Evolutionary conservation across 306 rosid genomes (phyloP), one percentile per base, ranked within the genome.

Genomic region (Cucumis hystrix): DNA sequence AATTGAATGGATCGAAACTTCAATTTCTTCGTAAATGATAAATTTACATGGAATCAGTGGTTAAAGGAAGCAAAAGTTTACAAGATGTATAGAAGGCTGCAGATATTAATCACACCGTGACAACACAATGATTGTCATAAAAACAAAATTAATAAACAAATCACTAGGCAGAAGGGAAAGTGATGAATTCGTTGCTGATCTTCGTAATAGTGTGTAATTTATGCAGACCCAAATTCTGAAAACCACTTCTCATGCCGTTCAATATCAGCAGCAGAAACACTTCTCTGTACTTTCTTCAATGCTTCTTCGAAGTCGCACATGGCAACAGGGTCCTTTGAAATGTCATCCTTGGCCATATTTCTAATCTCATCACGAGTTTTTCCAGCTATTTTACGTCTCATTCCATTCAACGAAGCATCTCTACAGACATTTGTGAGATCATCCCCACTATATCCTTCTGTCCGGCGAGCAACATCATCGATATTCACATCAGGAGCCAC

Each of bases 281-380:
- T 96, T 61, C 98, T 82, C 65, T 92, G 97, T 78, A 96, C 98
- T 89, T 96, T 96, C 49, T 1, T 82, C 84, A 96, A 79, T 72
- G 98, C 99, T 91, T 96, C 99, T 85, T 92, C 96, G 45, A 96
- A 96, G 85, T 92, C 97, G 13, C 99, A 96, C 99, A 92, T 96
- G 82, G 93, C 99, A 77, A 92, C 91, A 51, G 99, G 98, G 82
- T 96, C 99, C 15, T 92, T 96, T 56, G 96, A 91, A 78, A 96
- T 96, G n/a, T 92, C 93, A 77, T 96, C 98, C 88, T 92, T 96
- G 13, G 99, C 37, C 99, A 96, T 91, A 91, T 77, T 96, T 87
- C 92, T 96, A 39, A 92, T 96, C 93, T 92, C 98, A 12, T 96
- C 99, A 1, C 99, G 96, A 2, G 98, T 96, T 89, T 96, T 96